These are phyloP conservation scores for Rhizopus delemar DNA, from an alignment of 371 early-diverging fungal genomes.

Conservation along the genomic window DNA sequence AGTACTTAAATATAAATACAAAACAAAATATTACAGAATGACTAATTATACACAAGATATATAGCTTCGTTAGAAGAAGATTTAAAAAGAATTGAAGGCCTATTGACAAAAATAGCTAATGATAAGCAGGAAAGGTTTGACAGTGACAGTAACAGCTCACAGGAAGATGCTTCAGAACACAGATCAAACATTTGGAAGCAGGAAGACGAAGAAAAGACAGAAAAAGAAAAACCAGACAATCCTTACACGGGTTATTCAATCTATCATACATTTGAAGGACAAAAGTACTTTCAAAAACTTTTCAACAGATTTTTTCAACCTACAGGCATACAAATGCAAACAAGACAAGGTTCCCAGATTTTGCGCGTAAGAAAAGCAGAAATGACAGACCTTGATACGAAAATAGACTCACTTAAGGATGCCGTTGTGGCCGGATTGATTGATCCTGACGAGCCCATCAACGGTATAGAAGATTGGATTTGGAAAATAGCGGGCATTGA, in stretches of 20 bases:
- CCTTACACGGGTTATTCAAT: neutral
- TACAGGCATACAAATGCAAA: constrained; percentile 7
- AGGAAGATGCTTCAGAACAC: neutral
- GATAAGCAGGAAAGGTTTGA: constrained; percentile 1
- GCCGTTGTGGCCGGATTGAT: constrained; percentile 6
- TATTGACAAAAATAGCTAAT: constrained; percentile 3
- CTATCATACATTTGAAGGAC: neutral
- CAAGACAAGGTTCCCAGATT: constrained; percentile 26
- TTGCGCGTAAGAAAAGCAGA: constrained; percentile 24
- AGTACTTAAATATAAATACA: constrained; percentile 11
- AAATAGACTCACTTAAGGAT: constrained; percentile 12
- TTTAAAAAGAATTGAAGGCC: constrained; percentile 15
- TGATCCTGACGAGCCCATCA: constrained; percentile 6
- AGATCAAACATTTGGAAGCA: neutral
- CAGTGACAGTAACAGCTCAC: neutral
- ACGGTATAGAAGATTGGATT: constrained; percentile 26
- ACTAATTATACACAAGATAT: constrained; percentile 4
- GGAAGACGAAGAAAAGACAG: neutral
- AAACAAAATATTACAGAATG: neutral
- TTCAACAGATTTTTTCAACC: neutral
- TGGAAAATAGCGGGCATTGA: constrained; percentile 21
- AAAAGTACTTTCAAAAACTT: constrained; percentile 1
- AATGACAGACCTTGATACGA: constrained; percentile 11
- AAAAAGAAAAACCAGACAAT: neutral
- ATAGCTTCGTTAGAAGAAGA: constrained; percentile 11